Conservation (phyloP, 176 grass and related monocot genomes). For the Triticum turgidum region DNA sequence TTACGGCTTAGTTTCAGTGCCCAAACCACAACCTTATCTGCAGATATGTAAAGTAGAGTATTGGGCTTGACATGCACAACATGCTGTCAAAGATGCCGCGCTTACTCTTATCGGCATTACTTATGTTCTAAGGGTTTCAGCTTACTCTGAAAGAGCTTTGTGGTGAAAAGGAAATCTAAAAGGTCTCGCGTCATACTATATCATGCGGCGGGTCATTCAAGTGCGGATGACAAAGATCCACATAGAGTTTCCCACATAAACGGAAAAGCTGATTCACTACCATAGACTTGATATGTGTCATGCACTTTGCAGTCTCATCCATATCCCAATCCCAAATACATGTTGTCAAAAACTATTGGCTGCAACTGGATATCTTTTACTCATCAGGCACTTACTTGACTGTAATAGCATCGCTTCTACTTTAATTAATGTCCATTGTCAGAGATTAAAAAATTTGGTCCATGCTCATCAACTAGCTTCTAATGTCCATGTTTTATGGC, state of each 20-base stretch:
- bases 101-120: neutral
- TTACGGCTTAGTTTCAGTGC: neutral
- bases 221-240: conserved; percentile 43
- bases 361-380: neutral
- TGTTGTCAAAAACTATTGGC: conserved; percentile 10
- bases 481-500: neutral
- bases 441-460: neutral
- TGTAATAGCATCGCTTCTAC: conserved; percentile 1
- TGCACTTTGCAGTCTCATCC: conserved; percentile 1
- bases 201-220: neutral
- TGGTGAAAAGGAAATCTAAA: neutral
- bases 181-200: neutral
- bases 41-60: neutral
- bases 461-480: neutral
- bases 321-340: conserved; percentile 5
- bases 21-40: neutral
- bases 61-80: neutral
- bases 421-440: conserved; percentile 12
- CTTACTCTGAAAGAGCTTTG: neutral
- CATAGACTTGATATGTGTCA: neutral
- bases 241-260: conserved; percentile 26
- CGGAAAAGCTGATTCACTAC: conserved; percentile 24
- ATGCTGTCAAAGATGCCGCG: neutral
- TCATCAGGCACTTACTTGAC: conserved; percentile 28
- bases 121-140: neutral